Conservation (phyloP, 106 monocot species). For the Vanilla planifolia region DNA sequence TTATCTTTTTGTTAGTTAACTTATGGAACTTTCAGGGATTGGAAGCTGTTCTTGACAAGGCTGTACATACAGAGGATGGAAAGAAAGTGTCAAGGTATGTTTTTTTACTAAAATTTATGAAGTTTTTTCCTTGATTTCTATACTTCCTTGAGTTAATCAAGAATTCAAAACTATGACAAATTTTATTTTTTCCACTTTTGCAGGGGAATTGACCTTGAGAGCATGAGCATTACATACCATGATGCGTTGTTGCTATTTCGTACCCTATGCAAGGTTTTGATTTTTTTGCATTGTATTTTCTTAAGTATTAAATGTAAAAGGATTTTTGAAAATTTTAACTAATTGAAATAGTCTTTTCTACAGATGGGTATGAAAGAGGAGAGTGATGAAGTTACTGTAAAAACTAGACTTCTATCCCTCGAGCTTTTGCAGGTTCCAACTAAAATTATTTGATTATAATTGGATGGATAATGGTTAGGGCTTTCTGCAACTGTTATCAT, state of each 20-base stretch:
- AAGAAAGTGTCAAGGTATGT: conserved; percentile 67
- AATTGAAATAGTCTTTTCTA: conserved; percentile 10
- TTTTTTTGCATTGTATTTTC: conserved; percentile 11
- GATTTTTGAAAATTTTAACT: neutral
- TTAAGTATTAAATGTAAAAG: neutral
- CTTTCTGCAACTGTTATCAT: too few relatives aligned
- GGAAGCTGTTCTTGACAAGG: conserved; percentile 97
- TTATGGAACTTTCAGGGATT: conserved; percentile 47
- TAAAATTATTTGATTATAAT: too few relatives aligned
- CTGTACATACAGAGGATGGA: conserved; percentile 75
- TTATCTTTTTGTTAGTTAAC: conserved; percentile 5
- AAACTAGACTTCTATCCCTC: conserved; percentile 91
- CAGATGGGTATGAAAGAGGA: conserved; percentile 99
- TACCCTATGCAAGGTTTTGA: conserved; percentile 93
- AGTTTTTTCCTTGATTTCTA: neutral
- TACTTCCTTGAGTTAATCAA: neutral
- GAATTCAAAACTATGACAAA: neutral
- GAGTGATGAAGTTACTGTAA: conserved; percentile 76
- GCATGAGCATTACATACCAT: conserved; percentile 75
- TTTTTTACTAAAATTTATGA: conserved; percentile 8
- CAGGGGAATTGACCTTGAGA: conserved; percentile 94
- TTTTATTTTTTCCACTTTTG: conserved; percentile 9
- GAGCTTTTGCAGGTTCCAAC: conserved; percentile 83
- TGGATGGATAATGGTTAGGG: too few relatives aligned
- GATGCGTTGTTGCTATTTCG: conserved; percentile 92